Conservation (phyloP, 2,329 filamentous ascomycete genomes). For the Fusarium pseudocircinatum region DNA sequence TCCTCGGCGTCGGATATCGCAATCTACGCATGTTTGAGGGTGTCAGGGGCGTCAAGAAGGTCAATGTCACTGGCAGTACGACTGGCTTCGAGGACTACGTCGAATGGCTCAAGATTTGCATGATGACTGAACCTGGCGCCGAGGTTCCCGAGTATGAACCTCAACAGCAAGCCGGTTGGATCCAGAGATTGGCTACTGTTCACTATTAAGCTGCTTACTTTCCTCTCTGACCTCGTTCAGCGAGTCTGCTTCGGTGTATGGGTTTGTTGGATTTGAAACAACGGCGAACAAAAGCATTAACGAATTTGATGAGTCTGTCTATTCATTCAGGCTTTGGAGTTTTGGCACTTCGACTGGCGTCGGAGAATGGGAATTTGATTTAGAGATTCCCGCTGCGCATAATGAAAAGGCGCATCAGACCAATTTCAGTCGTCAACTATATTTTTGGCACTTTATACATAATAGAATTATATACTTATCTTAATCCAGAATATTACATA, state of each 20-base stretch:
- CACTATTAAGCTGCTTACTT: constrained; percentile 28
- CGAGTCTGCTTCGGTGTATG: not conserved
- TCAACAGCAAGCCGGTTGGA: constrained; percentile 35
- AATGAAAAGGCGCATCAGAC: not conserved
- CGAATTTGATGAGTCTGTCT: constrained; percentile 17
- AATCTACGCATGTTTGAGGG: constrained; percentile 55
- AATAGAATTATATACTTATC: not conserved
- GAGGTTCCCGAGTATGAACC: constrained; percentile 35
- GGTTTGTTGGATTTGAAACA: not conserved
- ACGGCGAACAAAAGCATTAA: constrained; percentile 21
- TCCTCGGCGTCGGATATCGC: constrained; percentile 50
- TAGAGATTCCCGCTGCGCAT: constrained; percentile 11
- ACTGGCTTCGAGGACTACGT: constrained; percentile 56
- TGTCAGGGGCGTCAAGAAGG: constrained; percentile 52
- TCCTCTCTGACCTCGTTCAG: not conserved
- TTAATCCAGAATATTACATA: not conserved
- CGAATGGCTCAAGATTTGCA: constrained; percentile 51
- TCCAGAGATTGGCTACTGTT: constrained; percentile 35
- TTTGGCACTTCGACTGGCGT: constrained; percentile 11
- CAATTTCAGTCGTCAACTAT: not conserved
- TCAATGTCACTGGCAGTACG: constrained; percentile 50
- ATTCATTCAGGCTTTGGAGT: constrained; percentile 12
- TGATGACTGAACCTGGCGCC: constrained; percentile 45
- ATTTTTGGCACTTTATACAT: not conserved
- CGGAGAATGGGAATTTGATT: constrained; percentile 1